Base-by-base conservation (phyloP, 2,329 filamentous ascomycete genomes). In the Davidsoniella virescens region DNA sequence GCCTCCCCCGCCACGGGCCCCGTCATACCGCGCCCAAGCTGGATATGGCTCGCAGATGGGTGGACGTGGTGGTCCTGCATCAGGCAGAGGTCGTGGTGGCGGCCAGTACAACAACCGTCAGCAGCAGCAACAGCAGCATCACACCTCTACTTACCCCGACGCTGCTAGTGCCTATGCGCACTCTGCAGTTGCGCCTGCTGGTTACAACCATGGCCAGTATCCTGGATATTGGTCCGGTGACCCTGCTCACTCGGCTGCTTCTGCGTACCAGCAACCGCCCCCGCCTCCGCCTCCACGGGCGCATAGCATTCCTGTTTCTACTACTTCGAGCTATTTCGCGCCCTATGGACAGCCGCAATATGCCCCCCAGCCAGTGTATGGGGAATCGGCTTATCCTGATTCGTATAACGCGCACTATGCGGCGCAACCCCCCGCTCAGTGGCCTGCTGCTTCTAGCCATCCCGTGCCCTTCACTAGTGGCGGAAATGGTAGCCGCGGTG, bases 151-250 rank as follows among this genome's bases (percentile, higher is more conserved):
- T 65, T 57, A 61, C 18, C 61, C 63, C 29, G 66, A 70, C 14
- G 65, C 65, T 47, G 60, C 60, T 63, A n/a, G 64, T 20, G 60
- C 67, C 33, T 72, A 74, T 57, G 62, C 65, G 41, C 66, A 68
- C 39, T 59, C 67, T 49, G 70, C 72, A 25, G 62, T 5, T 1
- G 20, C 20, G 20, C 1, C 73, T 46, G 63, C 71, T 29, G 65
- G 70, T 54, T 74, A 73, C 57, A 78, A 78, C 57, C 75, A 77
- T 55, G 73, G 73, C 33, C 76, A 73, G 60, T 79, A 76, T 58
- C 69, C 73, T 38, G 42, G 37, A 23, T 52, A 52, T 43, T 52
- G 51, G 51, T 12, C 51, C 4, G 37, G 23, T 17, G 47, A 52
- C 20, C 51, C 46, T 44, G 26, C 50, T n/a, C 46, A 49, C 16